Evolutionary conservation across 2,329 filamentous ascomycete species (phyloP).

Genomic region (Fusarium chuoi): DNA sequence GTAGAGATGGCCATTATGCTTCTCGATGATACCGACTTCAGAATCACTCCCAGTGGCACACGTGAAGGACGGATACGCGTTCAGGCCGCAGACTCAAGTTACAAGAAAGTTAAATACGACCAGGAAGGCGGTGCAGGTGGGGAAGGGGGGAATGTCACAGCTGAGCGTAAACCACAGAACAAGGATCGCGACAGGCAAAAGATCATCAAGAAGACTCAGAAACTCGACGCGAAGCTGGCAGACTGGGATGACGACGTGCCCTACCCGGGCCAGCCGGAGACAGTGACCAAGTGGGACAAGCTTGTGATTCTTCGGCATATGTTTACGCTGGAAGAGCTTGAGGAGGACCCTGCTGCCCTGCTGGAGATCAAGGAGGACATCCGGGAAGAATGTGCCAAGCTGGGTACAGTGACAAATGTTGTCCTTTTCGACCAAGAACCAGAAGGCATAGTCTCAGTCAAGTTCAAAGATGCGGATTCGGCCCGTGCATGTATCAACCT

Average conservation of each 20-base stretch:
- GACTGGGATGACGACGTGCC: slow-evolving; percentile 96
- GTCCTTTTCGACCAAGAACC: slow-evolving; percentile 88
- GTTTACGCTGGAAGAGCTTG: slow-evolving; percentile 87
- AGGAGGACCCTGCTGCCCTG: slow-evolving; percentile 83
- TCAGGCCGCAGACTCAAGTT: slow-evolving; percentile 86
- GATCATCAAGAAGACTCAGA: slow-evolving; percentile 90
- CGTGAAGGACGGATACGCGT: slow-evolving; percentile 77
- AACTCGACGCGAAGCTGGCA: slow-evolving; percentile 88
- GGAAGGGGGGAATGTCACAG: slow-evolving; percentile 41
- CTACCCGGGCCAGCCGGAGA: slow-evolving; percentile 56
- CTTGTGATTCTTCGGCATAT: slow-evolving; percentile 90
- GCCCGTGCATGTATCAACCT: slow-evolving; percentile 77
- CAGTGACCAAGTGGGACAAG: slow-evolving; percentile 72
- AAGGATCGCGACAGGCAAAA: slow-evolving; percentile 82
- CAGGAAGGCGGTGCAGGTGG: slow-evolving; percentile 45
- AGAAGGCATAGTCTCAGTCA: slow-evolving; percentile 85
- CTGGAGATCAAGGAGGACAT: slow-evolving; percentile 96
- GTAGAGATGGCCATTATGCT: slow-evolving; percentile 86
- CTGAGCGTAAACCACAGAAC: slow-evolving; percentile 57
- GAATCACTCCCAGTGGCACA: slow-evolving; percentile 66
- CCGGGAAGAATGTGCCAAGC: slow-evolving; percentile 85
- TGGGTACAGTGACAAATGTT: slow-evolving; percentile 90
- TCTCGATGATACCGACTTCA: slow-evolving; percentile 84
- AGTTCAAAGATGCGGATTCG: slow-evolving; percentile 77
- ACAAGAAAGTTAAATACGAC: slow-evolving; percentile 85